Evolutionary conservation across 306 rosid genomes (phyloP).

Genomic region (Corylus americana): DNA sequence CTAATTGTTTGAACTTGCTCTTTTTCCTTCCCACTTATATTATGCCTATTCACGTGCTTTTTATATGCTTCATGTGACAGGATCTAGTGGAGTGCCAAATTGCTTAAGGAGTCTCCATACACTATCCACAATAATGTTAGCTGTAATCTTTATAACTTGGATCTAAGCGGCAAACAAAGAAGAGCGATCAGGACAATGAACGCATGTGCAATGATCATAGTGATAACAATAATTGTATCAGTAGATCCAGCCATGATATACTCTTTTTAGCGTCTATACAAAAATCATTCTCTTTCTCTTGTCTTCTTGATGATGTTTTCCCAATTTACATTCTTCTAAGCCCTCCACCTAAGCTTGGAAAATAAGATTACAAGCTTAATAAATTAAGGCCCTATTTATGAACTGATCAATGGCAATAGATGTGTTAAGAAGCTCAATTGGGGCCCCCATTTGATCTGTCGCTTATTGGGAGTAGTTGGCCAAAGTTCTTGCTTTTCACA

Average conservation of each 20-base stretch:
- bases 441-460: no score
- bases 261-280: not conserved
- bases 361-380: no score
- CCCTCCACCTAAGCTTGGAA: no score
- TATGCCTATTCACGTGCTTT: not conserved
- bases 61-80: constrained; percentile 20
- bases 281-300: not conserved
- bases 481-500: not conserved
- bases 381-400: no score
- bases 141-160: constrained; percentile 23
- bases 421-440: no score
- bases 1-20: not conserved
- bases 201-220: not conserved
- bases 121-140: constrained; percentile 18
- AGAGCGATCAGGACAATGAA: not conserved
- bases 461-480: no score
- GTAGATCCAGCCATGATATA: not conserved
- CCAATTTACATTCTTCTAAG: no score
- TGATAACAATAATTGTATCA: not conserved
- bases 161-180: constrained; percentile 1
- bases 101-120: constrained; percentile 23
- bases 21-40: not conserved
- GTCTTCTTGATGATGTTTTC: not conserved
- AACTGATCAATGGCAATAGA: no score
- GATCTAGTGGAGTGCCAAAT: constrained; percentile 28